Evolutionary conservation across 1,139 yeast species (phyloP), one percentile per base, ranked within the genome.

Genomic region (Diutina siamensis): DNA sequence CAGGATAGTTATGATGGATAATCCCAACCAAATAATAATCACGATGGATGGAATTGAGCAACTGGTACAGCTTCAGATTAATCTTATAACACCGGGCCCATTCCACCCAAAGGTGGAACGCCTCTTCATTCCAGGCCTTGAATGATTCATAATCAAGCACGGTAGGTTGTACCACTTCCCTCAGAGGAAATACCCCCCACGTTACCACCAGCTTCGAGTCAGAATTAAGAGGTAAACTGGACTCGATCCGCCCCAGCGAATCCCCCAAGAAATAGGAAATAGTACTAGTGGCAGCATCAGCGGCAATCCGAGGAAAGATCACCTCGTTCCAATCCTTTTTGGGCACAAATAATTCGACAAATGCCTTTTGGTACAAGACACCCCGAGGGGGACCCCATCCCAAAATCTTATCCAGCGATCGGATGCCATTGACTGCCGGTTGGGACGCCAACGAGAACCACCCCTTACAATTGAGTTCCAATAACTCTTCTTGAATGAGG

Each of bases 111-210:
- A 92, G 81, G 51, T 78, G 74, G 62, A 88, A 92, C 0, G 96
- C 95, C 60, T 92, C 98, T 56, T 89, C 95, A 52, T 81, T 76
- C 97, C 97, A 88, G 1, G 95, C 95, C 53, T 75, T 74, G 65
- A 88, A 88, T 3, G 95, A 84, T 55, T 87, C 94, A 53, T 77
- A 82, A 56, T 87, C 95, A 46, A 88, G 80, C 48, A 87, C 82
- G 0, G 97, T 88, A 2, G 95, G 85, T 60, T 87, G 96, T 31
- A 85, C 74, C 44, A 86, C 80, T 58, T 86, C 95, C 52, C 85
- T 75, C 62, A 81, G 83, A 2, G 94, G 94, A 68, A 89, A 88
- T 2, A 84, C 94, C 48, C 97, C 97, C 97, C 97, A 92, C 0
- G 97, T 92, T 9, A 92, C 94, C 21, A 94, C 95, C 54, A 82